Percentiles rank a stretch among this genome's conserved stretches.
These are phyloP conservation scores for Leccinum subgranulosum DNA, from an alignment of 768 basidiomycete genomes.

Conservation along the genomic window DNA sequence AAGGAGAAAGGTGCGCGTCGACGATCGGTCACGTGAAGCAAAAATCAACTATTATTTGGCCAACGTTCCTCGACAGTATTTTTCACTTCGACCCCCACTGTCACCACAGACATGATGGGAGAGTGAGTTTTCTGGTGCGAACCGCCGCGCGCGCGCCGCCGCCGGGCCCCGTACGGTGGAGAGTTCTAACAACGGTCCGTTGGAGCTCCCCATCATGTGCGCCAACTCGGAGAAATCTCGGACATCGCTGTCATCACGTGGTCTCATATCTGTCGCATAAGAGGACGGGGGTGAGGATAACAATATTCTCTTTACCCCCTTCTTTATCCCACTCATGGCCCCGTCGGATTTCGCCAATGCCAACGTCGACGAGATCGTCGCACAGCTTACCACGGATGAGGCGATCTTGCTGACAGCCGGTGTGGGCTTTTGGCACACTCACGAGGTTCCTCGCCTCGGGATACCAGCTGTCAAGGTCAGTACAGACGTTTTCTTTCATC, in stretches of 20 bases:
- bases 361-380: conserved; percentile 56
- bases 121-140: not conserved
- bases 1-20: not conserved
- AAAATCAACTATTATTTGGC: conserved; percentile 15
- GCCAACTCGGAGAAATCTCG: conserved; percentile 12
- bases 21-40: conserved; percentile 23
- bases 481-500: conserved; percentile 2
- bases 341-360: conserved; percentile 69
- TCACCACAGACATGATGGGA: not conserved
- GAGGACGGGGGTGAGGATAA: not conserved
- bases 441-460: conserved; percentile 58
- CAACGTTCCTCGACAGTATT: no score
- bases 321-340: conserved; percentile 42
- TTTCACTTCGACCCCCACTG: no score
- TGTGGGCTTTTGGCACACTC: conserved; percentile 77
- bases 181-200: not conserved
- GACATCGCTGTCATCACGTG: conserved; percentile 20
- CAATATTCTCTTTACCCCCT: not conserved
- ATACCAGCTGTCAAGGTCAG: conserved; percentile 67
- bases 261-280: conserved; percentile 1
- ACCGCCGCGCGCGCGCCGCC: not conserved
- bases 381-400: conserved; percentile 70
- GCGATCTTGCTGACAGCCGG: conserved; percentile 71
- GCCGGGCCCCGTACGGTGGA: not conserved
- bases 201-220: not conserved